These are phyloP conservation scores for Kentomonas sorsogonicus DNA, from an alignment of 208 protist species.

Conservation along the genomic window DNA sequence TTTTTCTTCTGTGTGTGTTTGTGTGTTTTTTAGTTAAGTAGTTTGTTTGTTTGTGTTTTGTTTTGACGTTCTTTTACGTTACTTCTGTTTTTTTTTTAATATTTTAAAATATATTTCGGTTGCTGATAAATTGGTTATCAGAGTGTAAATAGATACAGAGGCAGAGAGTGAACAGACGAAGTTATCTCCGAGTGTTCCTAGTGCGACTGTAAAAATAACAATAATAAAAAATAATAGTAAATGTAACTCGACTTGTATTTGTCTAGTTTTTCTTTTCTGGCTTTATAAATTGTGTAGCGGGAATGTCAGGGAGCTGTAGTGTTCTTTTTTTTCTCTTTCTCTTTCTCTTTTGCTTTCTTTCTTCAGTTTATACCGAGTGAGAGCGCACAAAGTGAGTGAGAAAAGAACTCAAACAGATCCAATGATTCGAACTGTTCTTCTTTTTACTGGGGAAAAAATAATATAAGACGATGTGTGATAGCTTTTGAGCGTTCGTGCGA, in stretches of 20 bases:
- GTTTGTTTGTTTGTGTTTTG: neutral
- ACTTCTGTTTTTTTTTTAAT: neutral
- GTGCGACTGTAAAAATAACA: neutral
- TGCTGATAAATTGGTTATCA: neutral
- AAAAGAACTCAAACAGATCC: too few relatives aligned
- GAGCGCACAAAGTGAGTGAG: too few relatives aligned
- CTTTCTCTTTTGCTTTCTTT: slow-evolving; percentile 6
- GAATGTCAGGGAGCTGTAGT: too few relatives aligned
- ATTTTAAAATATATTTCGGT: neutral
- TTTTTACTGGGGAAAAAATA: too few relatives aligned
- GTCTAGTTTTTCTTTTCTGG: neutral
- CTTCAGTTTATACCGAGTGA: too few relatives aligned
- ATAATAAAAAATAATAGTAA: neutral
- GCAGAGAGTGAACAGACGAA: neutral
- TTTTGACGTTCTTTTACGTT: neutral
- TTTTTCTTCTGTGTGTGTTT: too few relatives aligned
- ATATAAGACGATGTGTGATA: too few relatives aligned
- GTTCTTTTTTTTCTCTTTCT: slow-evolving; percentile 2
- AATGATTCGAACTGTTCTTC: too few relatives aligned
- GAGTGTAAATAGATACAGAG: neutral
- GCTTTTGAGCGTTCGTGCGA: too few relatives aligned
- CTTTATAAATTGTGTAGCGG: slow-evolving; percentile 8
- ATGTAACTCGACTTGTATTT: slow-evolving; percentile 1
- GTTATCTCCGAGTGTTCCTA: neutral
- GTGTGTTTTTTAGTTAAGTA: too few relatives aligned